Conservation (phyloP, 768 basidiomycete genomes). For the Rhizopogon vinicolor region DNA sequence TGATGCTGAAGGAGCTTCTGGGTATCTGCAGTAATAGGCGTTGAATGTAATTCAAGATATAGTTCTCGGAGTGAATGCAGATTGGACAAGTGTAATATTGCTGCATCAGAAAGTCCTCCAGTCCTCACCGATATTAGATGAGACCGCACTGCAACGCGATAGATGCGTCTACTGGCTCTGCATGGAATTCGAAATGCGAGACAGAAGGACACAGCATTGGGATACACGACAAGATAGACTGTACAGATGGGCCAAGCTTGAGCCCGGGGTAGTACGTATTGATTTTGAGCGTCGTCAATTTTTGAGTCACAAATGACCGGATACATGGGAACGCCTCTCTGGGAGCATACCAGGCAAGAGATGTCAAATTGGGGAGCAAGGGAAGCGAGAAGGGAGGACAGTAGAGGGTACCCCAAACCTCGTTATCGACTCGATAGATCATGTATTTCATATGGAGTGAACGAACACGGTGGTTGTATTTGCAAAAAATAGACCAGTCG, state of each 20-base stretch:
- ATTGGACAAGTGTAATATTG: not conserved
- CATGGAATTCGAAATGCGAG: not conserved
- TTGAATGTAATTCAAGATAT: not conserved
- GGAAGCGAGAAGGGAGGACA: not conserved
- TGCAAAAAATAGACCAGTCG: no score
- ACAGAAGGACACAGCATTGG: not conserved
- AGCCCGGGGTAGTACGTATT: no score
- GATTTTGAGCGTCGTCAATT: not conserved
- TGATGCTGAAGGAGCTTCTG: not conserved
- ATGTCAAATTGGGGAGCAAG: not conserved
- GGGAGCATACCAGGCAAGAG: not conserved
- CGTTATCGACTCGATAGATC: no score
- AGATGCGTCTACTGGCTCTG: not conserved
- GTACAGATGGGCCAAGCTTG: not conserved
- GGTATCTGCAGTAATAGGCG: not conserved
- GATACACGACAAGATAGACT: not conserved
- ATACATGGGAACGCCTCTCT: not conserved
- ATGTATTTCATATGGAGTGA: not conserved
- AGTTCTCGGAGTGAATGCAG: not conserved
- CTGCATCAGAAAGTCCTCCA: not conserved
- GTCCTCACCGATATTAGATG: not conserved
- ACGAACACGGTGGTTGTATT: slow-evolving; percentile 1
- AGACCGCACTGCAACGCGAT: not conserved
- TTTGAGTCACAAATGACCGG: not conserved
- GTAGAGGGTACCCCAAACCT: not conserved